Evolutionary conservation across 1,139 yeast genomes (phyloP), one percentile per base, ranked within the genome.

Genomic region (Suhomyces maxii): DNA sequence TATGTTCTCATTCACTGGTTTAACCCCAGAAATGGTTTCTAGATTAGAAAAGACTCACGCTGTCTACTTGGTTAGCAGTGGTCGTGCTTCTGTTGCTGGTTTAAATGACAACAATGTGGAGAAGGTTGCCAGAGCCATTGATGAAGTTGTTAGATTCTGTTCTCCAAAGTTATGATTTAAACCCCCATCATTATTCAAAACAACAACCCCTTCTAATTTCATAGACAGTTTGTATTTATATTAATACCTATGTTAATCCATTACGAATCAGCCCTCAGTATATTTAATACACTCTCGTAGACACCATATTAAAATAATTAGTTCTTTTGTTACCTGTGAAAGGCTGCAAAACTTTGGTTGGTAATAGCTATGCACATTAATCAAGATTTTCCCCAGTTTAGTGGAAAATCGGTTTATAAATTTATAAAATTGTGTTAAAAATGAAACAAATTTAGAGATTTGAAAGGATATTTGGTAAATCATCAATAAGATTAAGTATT

Each of bases 1-100:
- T 58, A 93, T 93, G 99, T 93, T 93, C 68, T 89, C 97, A 46
- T 93, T 84, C 71, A 91, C 98, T 26, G 98, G 97, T 1, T 77
- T 93, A 57, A 70, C 79, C 23, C 76, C 86, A 26, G 89, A 84
- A 43, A 93, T 89, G 82, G 97, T 89, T 44, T 80, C 79, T 48
- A 78, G 88, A 55, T 78, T 91, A 51, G 96, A 89, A 63, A 68
- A 77, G 56, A 81, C 83, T 55, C 95, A 87, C 67, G 95, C 86
- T 23, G 84, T 91, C 46, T 87, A 86, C 62, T 64, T 87, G 66
- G 91, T 87, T 45, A 71, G 85, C 44, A 82, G 89, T 46, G 98
- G 99, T 43, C 84, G 99, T 68, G 95, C 95, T 51, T 87, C 96
- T 36, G 89, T 91, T 60, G 96, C 97, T 32, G 98, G 98, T 26